Conservation (phyloP, 257 asterid genomes). For the Misopates orontium region DNA sequence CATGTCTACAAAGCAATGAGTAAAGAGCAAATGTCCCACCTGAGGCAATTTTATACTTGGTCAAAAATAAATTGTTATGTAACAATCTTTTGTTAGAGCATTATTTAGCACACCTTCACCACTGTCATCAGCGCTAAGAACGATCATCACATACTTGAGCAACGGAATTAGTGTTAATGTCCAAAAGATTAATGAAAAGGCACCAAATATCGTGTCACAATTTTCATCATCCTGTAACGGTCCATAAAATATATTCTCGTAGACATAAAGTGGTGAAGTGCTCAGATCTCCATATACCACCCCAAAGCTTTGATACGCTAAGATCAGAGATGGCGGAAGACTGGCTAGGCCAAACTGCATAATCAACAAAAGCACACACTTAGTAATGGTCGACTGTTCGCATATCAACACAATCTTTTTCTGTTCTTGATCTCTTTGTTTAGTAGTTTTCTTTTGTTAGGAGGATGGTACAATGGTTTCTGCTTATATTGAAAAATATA, state of each 20-base stretch:
- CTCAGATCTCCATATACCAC: constrained; percentile 95
- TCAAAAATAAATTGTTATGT: constrained; percentile 24
- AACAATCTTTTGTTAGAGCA: constrained; percentile 9
- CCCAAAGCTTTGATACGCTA: constrained; percentile 94
- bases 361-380: constrained; percentile 27
- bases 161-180: constrained; percentile 84
- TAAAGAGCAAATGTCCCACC: constrained; percentile 98
- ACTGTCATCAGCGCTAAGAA: constrained; percentile 81
- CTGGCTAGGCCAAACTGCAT: constrained; percentile 60
- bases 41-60: constrained; percentile 37
- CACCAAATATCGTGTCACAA: constrained; percentile 75
- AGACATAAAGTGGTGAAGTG: constrained; percentile 94
- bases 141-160: constrained; percentile 71
- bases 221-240: constrained; percentile 57
- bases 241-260: constrained; percentile 65
- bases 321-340: constrained; percentile 52
- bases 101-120: constrained; percentile 73
- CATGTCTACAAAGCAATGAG: constrained; percentile 92
- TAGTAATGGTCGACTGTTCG: constrained; percentile 4
- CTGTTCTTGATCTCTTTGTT: not conserved
- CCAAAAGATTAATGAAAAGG: constrained; percentile 93
- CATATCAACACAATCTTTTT: not conserved
- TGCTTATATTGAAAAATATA: not conserved
- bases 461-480: not conserved
- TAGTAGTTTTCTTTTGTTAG: too few species aligned